Conservation (phyloP, 768 basidiomycete species). For the Terana coerulea region DNA sequence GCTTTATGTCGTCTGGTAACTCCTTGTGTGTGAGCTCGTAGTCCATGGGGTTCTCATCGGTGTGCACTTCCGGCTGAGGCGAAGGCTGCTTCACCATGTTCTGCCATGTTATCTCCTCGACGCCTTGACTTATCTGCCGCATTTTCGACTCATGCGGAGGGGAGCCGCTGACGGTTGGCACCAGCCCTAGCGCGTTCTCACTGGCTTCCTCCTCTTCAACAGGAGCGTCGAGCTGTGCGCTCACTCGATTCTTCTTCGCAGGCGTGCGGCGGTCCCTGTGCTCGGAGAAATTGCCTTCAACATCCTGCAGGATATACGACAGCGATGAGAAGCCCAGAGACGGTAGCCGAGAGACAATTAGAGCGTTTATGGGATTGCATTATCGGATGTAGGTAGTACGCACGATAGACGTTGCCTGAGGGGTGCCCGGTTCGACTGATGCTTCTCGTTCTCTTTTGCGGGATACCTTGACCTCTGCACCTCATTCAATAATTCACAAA, state of each 20-base stretch:
- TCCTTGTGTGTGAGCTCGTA: background rate
- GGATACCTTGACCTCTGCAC: conserved; percentile 43
- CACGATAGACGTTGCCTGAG: conserved; percentile 30
- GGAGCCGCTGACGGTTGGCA: conserved; percentile 35
- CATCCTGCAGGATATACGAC: conserved; percentile 17
- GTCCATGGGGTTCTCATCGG: conserved; percentile 9
- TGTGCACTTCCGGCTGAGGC: conserved; percentile 7
- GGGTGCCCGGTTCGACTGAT: conserved; percentile 61
- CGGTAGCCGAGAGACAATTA: background rate
- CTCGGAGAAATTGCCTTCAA: conserved; percentile 32
- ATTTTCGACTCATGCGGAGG: conserved; percentile 76
- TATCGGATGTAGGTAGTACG: conserved; percentile 18
- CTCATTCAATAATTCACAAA: background rate
- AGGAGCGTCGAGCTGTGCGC: conserved; percentile 46
- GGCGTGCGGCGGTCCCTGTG: conserved; percentile 55
- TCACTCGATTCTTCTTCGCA: conserved; percentile 71
- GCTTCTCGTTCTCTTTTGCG: conserved; percentile 77
- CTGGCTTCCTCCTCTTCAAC: conserved; percentile 49
- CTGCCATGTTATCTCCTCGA: conserved; percentile 74
- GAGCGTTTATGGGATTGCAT: background rate
- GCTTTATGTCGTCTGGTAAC: background rate
- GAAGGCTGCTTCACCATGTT: conserved; percentile 36
- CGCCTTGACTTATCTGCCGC: conserved; percentile 74
- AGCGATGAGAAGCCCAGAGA: background rate
- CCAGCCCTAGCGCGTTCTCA: conserved; percentile 28